phyloP scores from a whole-genome alignment of 371 early-diverging fungal genomes.

The Syncephalastrum contaminatum region DNA sequence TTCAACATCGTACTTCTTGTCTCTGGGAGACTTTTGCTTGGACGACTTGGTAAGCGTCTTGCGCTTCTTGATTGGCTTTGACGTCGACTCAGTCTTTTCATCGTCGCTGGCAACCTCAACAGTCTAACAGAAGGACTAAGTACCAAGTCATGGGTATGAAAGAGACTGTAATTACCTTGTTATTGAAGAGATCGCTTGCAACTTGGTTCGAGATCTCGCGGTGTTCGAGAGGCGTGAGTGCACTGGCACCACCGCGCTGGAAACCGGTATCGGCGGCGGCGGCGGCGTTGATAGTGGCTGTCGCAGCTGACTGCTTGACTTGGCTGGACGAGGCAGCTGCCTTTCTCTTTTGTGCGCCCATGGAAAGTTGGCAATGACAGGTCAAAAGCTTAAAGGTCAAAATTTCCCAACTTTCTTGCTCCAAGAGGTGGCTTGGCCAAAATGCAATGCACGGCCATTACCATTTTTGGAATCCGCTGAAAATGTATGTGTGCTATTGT shows the following conservation, averaged over 20 bases:
- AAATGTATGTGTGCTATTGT: no score
- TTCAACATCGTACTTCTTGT: constrained; percentile 51
- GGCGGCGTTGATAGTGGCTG: no score
- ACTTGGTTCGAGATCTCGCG: constrained; percentile 76
- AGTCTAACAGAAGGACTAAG: background rate
- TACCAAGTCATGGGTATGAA: background rate
- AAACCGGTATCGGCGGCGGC: constrained; percentile 51
- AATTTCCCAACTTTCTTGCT: no score
- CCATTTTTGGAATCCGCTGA: no score
- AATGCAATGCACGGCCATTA: no score
- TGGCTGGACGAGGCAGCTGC: no score
- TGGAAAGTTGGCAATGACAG: no score
- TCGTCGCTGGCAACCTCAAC: background rate
- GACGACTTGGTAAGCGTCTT: constrained; percentile 21
- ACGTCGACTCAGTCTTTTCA: background rate
- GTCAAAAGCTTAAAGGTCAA: no score
- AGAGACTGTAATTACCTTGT: no score
- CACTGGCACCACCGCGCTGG: constrained; percentile 81
- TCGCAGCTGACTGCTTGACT: no score
- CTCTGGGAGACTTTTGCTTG: constrained; percentile 51
- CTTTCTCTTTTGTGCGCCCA: no score
- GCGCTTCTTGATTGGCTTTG: constrained; percentile 6
- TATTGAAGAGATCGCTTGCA: constrained; percentile 57
- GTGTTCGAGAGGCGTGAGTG: constrained; percentile 81
- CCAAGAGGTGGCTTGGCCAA: no score